phyloP scores from a whole-genome alignment of 257 asterid genomes.

The Sherardia arvensis region DNA sequence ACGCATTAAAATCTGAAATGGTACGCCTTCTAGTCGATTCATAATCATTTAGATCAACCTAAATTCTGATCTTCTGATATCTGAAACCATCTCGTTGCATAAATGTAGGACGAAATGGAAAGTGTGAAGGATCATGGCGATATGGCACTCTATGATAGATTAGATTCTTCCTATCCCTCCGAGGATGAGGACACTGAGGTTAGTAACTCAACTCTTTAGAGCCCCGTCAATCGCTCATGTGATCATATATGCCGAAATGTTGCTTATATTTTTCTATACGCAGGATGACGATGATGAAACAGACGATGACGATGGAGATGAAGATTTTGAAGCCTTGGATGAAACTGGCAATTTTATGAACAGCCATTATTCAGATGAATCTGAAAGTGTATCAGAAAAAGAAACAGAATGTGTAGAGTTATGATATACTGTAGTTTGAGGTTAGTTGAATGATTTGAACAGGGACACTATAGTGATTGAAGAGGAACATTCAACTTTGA shows the following conservation, averaged over 20 bases:
- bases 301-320: slow-evolving; percentile 25
- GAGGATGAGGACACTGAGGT: slow-evolving; percentile 91
- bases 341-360: slow-evolving; percentile 15
- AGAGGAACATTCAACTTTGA: slow-evolving; percentile 1
- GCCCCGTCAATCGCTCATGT: neutral
- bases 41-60: slow-evolving; percentile 6
- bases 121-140: slow-evolving; percentile 48
- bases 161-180: slow-evolving; percentile 54
- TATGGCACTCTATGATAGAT: slow-evolving; percentile 51
- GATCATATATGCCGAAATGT: neutral
- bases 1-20: slow-evolving; percentile 53
- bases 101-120: slow-evolving; percentile 63
- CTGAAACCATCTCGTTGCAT: slow-evolving; percentile 3
- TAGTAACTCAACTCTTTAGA: slow-evolving; percentile 4
- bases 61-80: neutral
- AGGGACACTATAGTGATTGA: neutral
- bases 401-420: slow-evolving; percentile 30
- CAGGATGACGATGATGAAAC: slow-evolving; percentile 32
- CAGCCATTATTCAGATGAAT: slow-evolving; percentile 2
- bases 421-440: neutral
- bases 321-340: slow-evolving; percentile 22
- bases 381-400: slow-evolving; percentile 16
- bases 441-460: neutral
- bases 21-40: slow-evolving; percentile 33
- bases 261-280: slow-evolving; percentile 1